These are phyloP conservation scores for Candida sp. DNA, from an alignment of 1,139 yeast species.

Conservation along the genomic window DNA sequence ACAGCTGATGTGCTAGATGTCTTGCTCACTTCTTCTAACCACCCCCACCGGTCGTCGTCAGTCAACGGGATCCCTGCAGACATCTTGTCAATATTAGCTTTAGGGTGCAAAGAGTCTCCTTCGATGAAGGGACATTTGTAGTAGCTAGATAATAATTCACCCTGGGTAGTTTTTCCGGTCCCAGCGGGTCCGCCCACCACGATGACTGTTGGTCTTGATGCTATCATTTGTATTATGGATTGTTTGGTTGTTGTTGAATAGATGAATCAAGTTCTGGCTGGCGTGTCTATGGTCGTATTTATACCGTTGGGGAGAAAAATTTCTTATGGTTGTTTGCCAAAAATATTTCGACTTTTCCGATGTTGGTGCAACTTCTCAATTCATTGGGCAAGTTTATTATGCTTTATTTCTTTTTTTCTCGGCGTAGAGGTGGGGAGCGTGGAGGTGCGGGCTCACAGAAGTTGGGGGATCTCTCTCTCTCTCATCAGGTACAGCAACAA, in stretches of 20 bases:
- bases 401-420: background rate
- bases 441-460: background rate
- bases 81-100: conserved; percentile 82
- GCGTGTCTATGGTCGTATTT: no score
- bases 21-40: conserved; percentile 65
- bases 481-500: no score
- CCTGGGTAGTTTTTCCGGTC: conserved; percentile 88
- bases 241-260: background rate
- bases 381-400: background rate
- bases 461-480: background rate
- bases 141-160: conserved; percentile 49
- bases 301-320: background rate
- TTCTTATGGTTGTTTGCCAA: background rate
- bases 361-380: background rate
- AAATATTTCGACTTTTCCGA: background rate
- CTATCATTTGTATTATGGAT: background rate
- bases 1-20: conserved; percentile 40
- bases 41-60: conserved; percentile 92
- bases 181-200: conserved; percentile 93
- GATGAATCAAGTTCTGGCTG: background rate
- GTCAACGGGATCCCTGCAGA: conserved; percentile 74
- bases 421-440: conserved; percentile 4
- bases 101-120: conserved; percentile 85
- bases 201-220: conserved; percentile 27
- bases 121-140: conserved; percentile 68